These are phyloP conservation scores for Chaetothyriales sp. DNA, from an alignment of 2,329 filamentous ascomycete species.

Conservation along the genomic window DNA sequence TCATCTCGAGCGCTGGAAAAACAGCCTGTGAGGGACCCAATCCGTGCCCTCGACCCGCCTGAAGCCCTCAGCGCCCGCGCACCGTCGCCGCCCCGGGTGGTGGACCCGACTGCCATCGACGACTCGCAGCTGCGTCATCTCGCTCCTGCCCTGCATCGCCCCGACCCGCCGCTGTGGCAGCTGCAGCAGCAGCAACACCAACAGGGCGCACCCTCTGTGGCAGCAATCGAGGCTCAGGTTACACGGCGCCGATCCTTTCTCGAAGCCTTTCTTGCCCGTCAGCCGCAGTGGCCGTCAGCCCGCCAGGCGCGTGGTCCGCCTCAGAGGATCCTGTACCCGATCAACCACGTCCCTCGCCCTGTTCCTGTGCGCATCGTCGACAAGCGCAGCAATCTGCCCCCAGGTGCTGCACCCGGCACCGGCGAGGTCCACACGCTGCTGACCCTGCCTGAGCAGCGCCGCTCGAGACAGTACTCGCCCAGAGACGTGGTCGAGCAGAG, in stretches of 20 bases:
- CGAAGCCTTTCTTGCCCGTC: conserved; percentile 13
- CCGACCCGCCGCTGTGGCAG: background rate
- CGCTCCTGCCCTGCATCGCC: background rate
- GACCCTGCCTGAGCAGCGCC: conserved; percentile 41
- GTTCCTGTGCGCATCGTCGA: conserved; percentile 29
- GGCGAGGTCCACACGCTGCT: conserved; percentile 37
- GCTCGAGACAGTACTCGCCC: conserved; percentile 35
- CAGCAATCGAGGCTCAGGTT: background rate
- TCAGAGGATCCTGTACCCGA: conserved; percentile 44
- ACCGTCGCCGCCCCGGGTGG: conserved; percentile 4
- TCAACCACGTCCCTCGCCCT: conserved; percentile 43
- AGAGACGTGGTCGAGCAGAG: conserved; percentile 36
- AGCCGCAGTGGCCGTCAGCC: conserved; percentile 8
- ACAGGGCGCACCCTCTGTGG: background rate
- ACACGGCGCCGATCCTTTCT: conserved; percentile 13
- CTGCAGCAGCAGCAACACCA: background rate
- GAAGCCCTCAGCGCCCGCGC: conserved; percentile 6
- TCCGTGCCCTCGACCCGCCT: conserved; percentile 2
- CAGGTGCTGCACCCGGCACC: conserved; percentile 24
- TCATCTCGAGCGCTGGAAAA: conserved; percentile 28
- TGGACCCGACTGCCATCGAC: conserved; percentile 3
- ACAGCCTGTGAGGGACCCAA: conserved; percentile 15
- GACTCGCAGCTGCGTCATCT: conserved; percentile 1
- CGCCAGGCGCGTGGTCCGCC: conserved; percentile 23
- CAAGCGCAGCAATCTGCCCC: background rate